A percentile compares a stretch with the other conserved stretches of the same genome.
phyloP scores from a whole-genome alignment of 768 basidiomycete species.

The Auriscalpium vulgare region DNA sequence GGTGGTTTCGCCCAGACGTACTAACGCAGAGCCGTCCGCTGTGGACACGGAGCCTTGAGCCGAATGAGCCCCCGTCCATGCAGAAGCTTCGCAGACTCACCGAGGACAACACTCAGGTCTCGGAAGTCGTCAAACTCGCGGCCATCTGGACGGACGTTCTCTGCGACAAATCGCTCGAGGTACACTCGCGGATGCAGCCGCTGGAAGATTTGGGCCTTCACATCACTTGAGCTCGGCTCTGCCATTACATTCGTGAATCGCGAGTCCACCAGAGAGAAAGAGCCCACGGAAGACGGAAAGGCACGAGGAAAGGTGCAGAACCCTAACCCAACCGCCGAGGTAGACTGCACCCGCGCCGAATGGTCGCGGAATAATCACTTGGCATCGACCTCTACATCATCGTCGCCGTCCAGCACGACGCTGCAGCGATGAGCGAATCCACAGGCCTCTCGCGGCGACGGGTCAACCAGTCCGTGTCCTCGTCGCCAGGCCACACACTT shows the following conservation, averaged over 20 bases:
- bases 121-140: conserved; percentile 64
- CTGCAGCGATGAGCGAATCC: background rate
- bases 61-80: background rate
- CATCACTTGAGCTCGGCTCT: background rate
- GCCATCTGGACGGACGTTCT: conserved; percentile 79
- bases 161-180: conserved; percentile 75
- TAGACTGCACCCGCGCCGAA: too few relatives aligned
- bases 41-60: conserved; percentile 83
- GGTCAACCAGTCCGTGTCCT: conserved; percentile 32
- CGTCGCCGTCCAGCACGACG: too few relatives aligned
- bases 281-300: too few relatives aligned
- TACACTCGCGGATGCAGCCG: conserved; percentile 86
- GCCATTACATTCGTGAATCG: too few relatives aligned
- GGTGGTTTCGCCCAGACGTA: conserved; percentile 87
- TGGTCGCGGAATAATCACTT: too few relatives aligned
- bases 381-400: too few relatives aligned
- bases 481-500: conserved; percentile 18
- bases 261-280: too few relatives aligned
- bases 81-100: conserved; percentile 35
- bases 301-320: too few relatives aligned
- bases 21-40: conserved; percentile 87
- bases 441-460: conserved; percentile 50
- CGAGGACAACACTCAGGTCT: conserved; percentile 69
- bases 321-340: too few relatives aligned
- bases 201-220: conserved; percentile 53